Conservation (phyloP, 2,329 filamentous ascomycete species). For the Colletotrichum liaoningense region DNA sequence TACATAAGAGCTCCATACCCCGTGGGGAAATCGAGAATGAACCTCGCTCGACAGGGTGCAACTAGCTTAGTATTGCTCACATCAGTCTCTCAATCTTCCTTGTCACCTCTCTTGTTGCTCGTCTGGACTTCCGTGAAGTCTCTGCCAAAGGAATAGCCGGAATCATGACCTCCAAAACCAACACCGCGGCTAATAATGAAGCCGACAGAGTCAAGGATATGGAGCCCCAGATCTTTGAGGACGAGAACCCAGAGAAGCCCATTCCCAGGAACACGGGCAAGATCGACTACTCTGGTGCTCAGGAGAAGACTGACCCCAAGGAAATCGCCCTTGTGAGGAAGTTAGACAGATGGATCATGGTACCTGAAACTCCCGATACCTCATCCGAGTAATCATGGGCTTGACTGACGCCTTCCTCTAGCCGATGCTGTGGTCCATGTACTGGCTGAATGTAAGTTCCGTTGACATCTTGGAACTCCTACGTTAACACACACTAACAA, state of each 20-base stretch:
- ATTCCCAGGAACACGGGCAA: constrained; percentile 37
- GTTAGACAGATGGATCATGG: constrained; percentile 53
- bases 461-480: neutral
- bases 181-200: neutral
- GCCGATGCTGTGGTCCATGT: constrained; percentile 38
- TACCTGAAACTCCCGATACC: neutral
- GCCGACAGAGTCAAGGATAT: constrained; percentile 18
- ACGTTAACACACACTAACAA: neutral
- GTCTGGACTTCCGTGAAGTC: constrained; percentile 1
- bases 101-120: neutral
- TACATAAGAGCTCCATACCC: constrained; percentile 26
- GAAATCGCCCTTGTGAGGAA: constrained; percentile 55
- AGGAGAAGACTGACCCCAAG: constrained; percentile 52
- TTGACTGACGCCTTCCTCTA: neutral
- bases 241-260: constrained; percentile 35
- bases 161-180: constrained; percentile 9
- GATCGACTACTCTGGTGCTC: constrained; percentile 51
- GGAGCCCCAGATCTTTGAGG: constrained; percentile 34
- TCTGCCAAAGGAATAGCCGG: neutral
- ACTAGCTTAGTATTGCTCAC: neutral
- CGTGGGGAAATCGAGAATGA: neutral
- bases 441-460: constrained; percentile 37
- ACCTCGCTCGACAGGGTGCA: neutral
- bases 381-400: neutral
- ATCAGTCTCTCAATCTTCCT: neutral